Evolutionary conservation across 129 eudicot genomes (phyloP), one percentile per base, ranked within the genome.

Genomic region (Tagetes patula): DNA sequence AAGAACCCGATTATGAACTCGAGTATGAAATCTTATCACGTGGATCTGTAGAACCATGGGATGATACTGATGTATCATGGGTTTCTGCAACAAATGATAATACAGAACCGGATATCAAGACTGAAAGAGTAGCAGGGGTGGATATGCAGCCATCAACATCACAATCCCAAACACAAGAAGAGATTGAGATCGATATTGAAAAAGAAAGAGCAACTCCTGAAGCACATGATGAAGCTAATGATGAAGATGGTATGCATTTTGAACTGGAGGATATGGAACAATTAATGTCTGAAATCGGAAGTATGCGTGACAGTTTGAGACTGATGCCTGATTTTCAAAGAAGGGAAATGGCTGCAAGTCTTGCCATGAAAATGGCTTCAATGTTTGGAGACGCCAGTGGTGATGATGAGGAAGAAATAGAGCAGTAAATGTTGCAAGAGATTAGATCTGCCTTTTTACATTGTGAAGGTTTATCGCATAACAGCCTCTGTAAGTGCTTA

Each of bases 301-400:
- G 79, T 37, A 68, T 87, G 82, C 89, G 99, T 3, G 83, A 79
- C 43, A 85, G 84, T 70, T 75, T 91, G 77, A 88, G 99, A 84
- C 78, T 89, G 80, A 82, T 88, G 91, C 97, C 99, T 27, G 97
- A 95, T 79, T 95, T 90, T 45, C 97, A 90, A 76, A 90, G 97
- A 85, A 83, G 96, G 69, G 99, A 90, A 72, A 90, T 86, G 96
- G 97, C 97, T 65, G 99, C 94, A 39, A 85, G 80, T 41, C 49
- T 95, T 71, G 97, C 99, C 70, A 82, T 90, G 96, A 90, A 85
- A 77, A 89, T 92, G 98, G 94, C 96, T 78, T 75, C 91, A 6
- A 85, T 93, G 96, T 89, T 93, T 85, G 96, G 98, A 54, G 96
- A 89, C 14, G 75, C 80, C 66, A 87, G 90, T 74, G 95, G 77